Percentiles rank a stretch among this genome's conserved stretches.
phyloP scores from a whole-genome alignment of 805 yeast species.

The Saturnispora zaruensis region DNA sequence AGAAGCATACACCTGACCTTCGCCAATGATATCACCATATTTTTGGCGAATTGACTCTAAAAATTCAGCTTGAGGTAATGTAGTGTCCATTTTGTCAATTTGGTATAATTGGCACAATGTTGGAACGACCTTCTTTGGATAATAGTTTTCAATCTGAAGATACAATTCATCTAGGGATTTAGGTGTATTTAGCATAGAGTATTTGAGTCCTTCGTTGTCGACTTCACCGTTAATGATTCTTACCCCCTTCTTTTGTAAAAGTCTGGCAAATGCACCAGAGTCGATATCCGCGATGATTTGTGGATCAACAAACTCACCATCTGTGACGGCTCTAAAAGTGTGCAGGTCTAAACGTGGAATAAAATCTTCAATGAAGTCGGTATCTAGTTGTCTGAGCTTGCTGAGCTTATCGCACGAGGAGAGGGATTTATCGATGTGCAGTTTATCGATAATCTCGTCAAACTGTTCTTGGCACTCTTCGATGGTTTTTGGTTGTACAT shows the following conservation, averaged over 20 bases:
- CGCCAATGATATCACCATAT: conserved; percentile 31
- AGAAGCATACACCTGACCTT: conserved; percentile 33
- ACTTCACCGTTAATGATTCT: conserved; percentile 14
- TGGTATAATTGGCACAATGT: conserved; percentile 15
- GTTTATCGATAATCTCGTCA: conserved; percentile 27
- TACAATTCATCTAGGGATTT: conserved; percentile 26
- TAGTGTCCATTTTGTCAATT: conserved; percentile 12
- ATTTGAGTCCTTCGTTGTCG: conserved; percentile 11
- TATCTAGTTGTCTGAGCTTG: conserved; percentile 10
- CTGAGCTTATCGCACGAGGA: conserved; percentile 10
- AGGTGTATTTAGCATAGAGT: conserved; percentile 13
- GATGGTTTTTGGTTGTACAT: conserved; percentile 32
- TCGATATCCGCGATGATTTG: conserved; percentile 27
- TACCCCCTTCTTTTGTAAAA: conserved; percentile 5
- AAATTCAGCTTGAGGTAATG: conserved; percentile 7
- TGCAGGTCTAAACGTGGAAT: conserved; percentile 16
- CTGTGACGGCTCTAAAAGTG: conserved; percentile 34
- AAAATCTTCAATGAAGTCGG: conserved; percentile 19
- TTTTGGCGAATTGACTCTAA: conserved; percentile 16
- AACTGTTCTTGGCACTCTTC: conserved; percentile 30
- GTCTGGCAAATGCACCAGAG: conserved; percentile 18
- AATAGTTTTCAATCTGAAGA: conserved; percentile 30
- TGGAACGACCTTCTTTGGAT: conserved; percentile 27
- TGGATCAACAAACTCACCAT: conserved; percentile 29
- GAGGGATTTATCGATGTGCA: conserved; percentile 13